These are phyloP conservation scores for Berberis vulgaris DNA, from an alignment of 164 flowering plant species.

Conservation along the genomic window DNA sequence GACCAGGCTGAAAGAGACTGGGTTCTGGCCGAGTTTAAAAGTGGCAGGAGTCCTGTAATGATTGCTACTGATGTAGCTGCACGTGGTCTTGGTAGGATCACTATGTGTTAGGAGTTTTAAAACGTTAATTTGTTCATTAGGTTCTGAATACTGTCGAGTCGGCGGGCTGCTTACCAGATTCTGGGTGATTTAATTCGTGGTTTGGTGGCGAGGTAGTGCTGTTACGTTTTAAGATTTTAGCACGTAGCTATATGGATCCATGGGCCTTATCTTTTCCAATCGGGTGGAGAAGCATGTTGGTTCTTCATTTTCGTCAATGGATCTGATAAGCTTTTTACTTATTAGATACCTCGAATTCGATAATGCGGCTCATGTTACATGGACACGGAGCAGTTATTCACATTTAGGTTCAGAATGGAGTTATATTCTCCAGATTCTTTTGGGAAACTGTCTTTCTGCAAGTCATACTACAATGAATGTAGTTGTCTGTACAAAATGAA, in stretches of 20 bases:
- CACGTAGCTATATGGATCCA: conserved; percentile 4
- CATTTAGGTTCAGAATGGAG: conserved; percentile 4
- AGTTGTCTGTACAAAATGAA: not conserved
- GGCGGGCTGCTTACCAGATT: conserved; percentile 91
- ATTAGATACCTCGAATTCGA: not conserved
- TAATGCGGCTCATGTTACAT: conserved; percentile 33
- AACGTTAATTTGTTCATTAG: conserved; percentile 23
- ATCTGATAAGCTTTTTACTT: conserved; percentile 2
- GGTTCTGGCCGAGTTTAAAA: not conserved
- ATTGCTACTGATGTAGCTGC: conserved; percentile 1
- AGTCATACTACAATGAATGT: not conserved
- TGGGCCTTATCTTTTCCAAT: conserved; percentile 3
- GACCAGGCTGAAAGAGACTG: conserved; percentile 1
- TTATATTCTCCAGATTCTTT: conserved; percentile 1
- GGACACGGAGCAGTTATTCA: conserved; percentile 28
- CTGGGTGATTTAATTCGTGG: conserved; percentile 49
- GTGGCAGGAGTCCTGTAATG: not conserved
- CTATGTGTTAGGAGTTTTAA: conserved; percentile 37
- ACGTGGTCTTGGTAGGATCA: conserved; percentile 2
- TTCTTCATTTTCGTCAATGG: conserved; percentile 11
- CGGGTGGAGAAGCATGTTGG: conserved; percentile 15
- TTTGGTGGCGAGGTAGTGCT: conserved; percentile 34
- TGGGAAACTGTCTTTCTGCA: not conserved
- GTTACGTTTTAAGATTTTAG: not conserved
- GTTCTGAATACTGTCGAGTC: conserved; percentile 47